Evolutionary conservation across 495 filamentous ascomycete genomes (phyloP).

Genomic region (Aspergillus diversus): DNA sequence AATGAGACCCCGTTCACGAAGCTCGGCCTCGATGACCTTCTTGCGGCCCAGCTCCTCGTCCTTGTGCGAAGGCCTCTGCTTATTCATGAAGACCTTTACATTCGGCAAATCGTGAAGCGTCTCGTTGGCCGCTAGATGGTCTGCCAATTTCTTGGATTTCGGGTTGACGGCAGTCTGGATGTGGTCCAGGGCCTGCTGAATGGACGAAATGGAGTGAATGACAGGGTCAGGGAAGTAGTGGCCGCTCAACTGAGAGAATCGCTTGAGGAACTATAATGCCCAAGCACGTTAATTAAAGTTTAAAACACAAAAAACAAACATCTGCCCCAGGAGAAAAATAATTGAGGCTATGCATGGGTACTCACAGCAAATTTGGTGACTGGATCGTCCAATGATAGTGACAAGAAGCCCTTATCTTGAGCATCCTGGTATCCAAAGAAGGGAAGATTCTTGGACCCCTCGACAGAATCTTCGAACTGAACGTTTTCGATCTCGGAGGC

Average conservation of each 20-base stretch:
- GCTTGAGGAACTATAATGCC: slow-evolving; percentile 67
- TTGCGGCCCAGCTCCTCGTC: slow-evolving; percentile 79
- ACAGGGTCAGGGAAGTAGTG: slow-evolving; percentile 70
- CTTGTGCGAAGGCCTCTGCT: slow-evolving; percentile 67
- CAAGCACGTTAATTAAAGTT: slow-evolving; percentile 21
- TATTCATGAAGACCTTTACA: slow-evolving; percentile 63
- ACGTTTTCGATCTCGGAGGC: not conserved
- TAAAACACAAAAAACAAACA: not conserved
- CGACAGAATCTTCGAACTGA: slow-evolving; percentile 23
- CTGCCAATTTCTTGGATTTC: slow-evolving; percentile 59
- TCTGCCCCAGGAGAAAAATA: not conserved
- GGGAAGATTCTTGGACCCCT: not conserved
- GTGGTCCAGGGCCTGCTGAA: slow-evolving; percentile 57
- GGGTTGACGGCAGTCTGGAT: slow-evolving; percentile 53
- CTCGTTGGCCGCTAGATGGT: slow-evolving; percentile 37
- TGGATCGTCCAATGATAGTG: slow-evolving; percentile 58
- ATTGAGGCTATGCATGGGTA: slow-evolving; percentile 19
- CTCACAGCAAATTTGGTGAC: slow-evolving; percentile 75
- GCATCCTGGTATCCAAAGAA: slow-evolving; percentile 28
- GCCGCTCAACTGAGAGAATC: slow-evolving; percentile 76
- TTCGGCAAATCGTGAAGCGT: slow-evolving; percentile 63
- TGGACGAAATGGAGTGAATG: slow-evolving; percentile 55
- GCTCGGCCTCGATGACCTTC: slow-evolving; percentile 79
- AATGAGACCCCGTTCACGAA: slow-evolving; percentile 61
- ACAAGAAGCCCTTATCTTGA: slow-evolving; percentile 28